Evolutionary conservation across 1,284 basidiomycete genomes (phyloP), one percentile per base, ranked within the genome.

Genomic region (Amylostereum areolatum): DNA sequence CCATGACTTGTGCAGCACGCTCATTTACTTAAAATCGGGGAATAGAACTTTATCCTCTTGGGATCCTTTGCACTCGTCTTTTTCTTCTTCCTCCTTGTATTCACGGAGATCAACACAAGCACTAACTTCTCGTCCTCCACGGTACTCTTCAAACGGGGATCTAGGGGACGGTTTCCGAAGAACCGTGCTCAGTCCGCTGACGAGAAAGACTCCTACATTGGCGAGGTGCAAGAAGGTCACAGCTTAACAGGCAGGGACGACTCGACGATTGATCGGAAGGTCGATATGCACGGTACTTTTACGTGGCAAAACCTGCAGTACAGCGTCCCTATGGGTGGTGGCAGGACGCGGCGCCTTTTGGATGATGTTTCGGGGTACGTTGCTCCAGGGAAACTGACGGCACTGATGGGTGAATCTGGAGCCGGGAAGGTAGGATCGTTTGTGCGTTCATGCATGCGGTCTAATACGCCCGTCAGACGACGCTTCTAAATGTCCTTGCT

Each of bases 361-460:
- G 83, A 95, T 62, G 83, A 92, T 59, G 85, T 96, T 11, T 81
- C 78, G 57, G 92, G 93, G 0, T 96, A 85, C 67, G 89, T 93
- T 53, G 85, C 83, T 57, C 90, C 90, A 18, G 89, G 88, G 11
- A 89, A 84, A 18, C 68, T 95, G 57, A 87, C 83, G 2, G 85
- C 79, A 28, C 71, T 87, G n/a, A 84, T 86, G 83, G 83, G 91
- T 52, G 85, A 87, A 2, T 88, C 84, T 53, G 92, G 92, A 57
- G 83, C 83, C 57, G 70, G 70, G 54, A 91, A 89, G n/a, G n/a
- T n/a, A n/a, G n/a, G n/a, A n/a, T n/a, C n/a, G n/a, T n/a, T n/a
- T n/a, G n/a, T n/a, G n/a, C n/a, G n/a, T n/a, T n/a, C n/a, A n/a
- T n/a, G n/a, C n/a, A n/a, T n/a, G n/a, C n/a, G n/a, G n/a, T n/a